Percentiles rank a stretch among this genome's conserved stretches.
phyloP scores from a whole-genome alignment of 2,329 filamentous ascomycete genomes.

The Diplodia sapinea region DNA sequence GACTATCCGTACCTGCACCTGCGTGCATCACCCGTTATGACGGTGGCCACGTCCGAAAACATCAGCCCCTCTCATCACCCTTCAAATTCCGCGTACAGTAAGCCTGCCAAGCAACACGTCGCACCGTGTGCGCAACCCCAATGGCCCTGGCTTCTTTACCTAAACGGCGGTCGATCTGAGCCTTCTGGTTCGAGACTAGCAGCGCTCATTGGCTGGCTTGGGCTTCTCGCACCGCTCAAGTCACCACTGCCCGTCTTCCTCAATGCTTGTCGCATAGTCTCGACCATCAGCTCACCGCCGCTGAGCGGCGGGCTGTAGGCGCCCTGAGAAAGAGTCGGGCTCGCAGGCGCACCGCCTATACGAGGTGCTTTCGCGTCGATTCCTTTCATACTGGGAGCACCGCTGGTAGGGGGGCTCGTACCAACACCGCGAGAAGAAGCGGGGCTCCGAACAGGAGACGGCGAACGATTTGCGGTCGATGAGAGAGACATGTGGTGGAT shows the following conservation, averaged over 20 bases:
- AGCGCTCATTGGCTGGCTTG: constrained; percentile 49
- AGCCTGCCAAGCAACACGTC: constrained; percentile 22
- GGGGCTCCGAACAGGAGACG: constrained; percentile 80
- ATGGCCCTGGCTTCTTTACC: constrained; percentile 20
- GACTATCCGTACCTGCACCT: constrained; percentile 19
- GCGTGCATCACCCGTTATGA: constrained; percentile 14
- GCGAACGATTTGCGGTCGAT: constrained; percentile 69
- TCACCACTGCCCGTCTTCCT: constrained; percentile 85
- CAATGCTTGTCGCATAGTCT: constrained; percentile 92
- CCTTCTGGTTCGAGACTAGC: constrained; percentile 46
- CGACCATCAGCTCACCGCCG: constrained; percentile 78
- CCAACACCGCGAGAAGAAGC: constrained; percentile 72
- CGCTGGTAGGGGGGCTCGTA: constrained; percentile 77
- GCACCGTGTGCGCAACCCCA: constrained; percentile 1
- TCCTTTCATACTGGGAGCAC: constrained; percentile 74
- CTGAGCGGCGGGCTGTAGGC: constrained; percentile 60
- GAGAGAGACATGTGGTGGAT: constrained; percentile 72
- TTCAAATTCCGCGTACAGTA: constrained; percentile 1
- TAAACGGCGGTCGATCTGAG: constrained; percentile 43
- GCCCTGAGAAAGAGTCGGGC: constrained; percentile 59
- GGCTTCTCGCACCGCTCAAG: constrained; percentile 56
- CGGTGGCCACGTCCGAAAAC: constrained; percentile 18
- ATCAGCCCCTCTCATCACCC: constrained; percentile 16
- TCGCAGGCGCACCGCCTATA: constrained; percentile 54
- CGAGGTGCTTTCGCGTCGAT: constrained; percentile 64